Evolutionary conservation across 2,329 filamentous ascomycete genomes (phyloP), one percentile per base, ranked within the genome.

Genomic region (Penicillium sp.): DNA sequence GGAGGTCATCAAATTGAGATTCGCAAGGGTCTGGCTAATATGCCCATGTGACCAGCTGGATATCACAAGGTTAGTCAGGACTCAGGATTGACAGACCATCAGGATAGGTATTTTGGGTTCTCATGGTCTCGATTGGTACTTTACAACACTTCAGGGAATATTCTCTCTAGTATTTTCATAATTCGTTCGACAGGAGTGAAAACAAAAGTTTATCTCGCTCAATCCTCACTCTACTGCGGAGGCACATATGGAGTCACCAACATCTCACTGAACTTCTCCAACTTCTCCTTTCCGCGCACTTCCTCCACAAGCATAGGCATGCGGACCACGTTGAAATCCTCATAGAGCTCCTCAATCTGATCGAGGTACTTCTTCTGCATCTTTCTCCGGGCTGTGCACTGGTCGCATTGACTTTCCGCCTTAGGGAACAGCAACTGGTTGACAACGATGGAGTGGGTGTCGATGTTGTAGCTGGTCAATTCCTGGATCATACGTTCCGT

Each of bases 291-390:
- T 37, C 93, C 93, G 64, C 93, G 79, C 9, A 99, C 91, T 75
- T 99, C 93, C 71, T 99, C 92, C 1, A 95, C 89, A 52, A 99
- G 75, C 64, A 99, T 73, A 31, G 93, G 93, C 91, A 99, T 97
- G 79, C 92, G 92, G 60, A 99, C 92, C 33, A 99, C 91, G 68
- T 99, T 95, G 77, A 99, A 99, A 72, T 99, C 93, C 66, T 96
- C 91, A 69, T 99, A 99, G 51, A 99, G 75, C 76, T 99, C 93
- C 74, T 95, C 91, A 64, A 97, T 97, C 78, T 99, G 92, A 68
- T 97, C 91, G 36, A 99, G 80, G 69, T 99, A 99, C 77, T 99
- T 99, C 79, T 90, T 93, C 79, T 99, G 93, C 93, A 99, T 99
- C 78, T 95, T 95, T 65, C 91, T 80, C 57, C 93, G 79, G 38